A percentile compares a stretch with the other conserved stretches of the same genome.
Conservation (phyloP, 441 rosid species). For the Lepidium campestre region DNA sequence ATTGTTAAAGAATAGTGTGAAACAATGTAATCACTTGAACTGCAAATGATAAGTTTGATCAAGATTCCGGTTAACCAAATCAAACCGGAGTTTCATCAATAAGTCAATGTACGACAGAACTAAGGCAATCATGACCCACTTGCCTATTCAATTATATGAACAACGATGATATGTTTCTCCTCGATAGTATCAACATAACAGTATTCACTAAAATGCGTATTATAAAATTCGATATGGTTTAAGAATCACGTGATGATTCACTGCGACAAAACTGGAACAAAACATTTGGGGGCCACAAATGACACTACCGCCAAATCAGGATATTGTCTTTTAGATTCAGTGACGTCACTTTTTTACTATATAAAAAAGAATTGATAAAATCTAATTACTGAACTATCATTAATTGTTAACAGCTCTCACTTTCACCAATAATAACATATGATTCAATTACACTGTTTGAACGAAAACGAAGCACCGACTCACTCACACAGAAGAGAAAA, state of each 20-base stretch:
- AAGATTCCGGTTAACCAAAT: too few species aligned
- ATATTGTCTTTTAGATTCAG: background rate
- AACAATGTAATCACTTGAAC: background rate
- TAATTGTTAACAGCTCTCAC: constrained; percentile 10
- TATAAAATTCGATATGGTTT: background rate
- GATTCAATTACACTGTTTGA: background rate
- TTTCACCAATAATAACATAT: background rate
- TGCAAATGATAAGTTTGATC: too few species aligned
- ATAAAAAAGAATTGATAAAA: background rate
- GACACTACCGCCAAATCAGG: constrained; percentile 3
- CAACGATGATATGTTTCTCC: background rate
- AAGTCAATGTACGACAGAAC: too few species aligned
- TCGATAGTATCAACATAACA: constrained; percentile 1
- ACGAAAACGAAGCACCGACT: background rate
- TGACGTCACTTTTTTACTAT: background rate
- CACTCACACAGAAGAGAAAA: background rate
- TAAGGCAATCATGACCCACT: background rate
- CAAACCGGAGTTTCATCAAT: too few species aligned
- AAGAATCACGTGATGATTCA: constrained; percentile 17
- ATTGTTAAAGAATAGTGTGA: background rate
- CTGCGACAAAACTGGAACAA: background rate
- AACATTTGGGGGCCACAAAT: constrained; percentile 10
- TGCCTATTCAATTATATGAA: background rate
- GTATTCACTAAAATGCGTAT: background rate
- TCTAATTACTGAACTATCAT: background rate